phyloP scores from a whole-genome alignment of 2,329 filamentous ascomycete genomes.

The Xenosphaeropsis pyriputrescens region DNA sequence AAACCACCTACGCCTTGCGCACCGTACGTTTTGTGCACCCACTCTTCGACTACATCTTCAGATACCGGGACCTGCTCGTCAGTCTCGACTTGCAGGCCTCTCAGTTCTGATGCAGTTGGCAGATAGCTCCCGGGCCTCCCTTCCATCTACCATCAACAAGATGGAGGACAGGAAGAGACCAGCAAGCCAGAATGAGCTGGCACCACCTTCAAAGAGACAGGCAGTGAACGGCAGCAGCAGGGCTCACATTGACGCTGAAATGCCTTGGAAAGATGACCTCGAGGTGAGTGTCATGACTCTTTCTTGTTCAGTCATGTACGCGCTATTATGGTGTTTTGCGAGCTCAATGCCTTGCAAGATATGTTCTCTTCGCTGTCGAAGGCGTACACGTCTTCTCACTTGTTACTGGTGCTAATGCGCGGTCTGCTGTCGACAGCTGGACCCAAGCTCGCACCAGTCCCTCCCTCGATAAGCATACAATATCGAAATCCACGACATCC shows the following conservation, averaged over 20 bases:
- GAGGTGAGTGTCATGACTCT: slow-evolving; percentile 44
- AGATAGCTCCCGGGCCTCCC: slow-evolving; percentile 46
- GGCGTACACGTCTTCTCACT: slow-evolving; percentile 12
- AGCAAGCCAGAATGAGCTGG: slow-evolving; percentile 69
- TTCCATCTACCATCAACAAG: slow-evolving; percentile 74
- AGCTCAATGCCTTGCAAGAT: neutral
- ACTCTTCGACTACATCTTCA: too few species aligned
- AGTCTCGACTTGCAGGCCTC: slow-evolving; percentile 12
- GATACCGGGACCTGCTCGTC: too few species aligned
- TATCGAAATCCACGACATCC: slow-evolving; percentile 1
- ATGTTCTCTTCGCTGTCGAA: slow-evolving; percentile 6
- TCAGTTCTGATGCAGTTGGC: slow-evolving; percentile 77
- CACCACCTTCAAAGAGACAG: slow-evolving; percentile 83
- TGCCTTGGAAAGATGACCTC: slow-evolving; percentile 56
- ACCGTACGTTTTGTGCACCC: too few species aligned
- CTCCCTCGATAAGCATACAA: slow-evolving; percentile 3
- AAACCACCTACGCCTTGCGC: neutral
- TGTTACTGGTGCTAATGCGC: slow-evolving; percentile 25
- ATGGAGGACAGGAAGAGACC: slow-evolving; percentile 99
- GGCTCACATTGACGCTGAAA: slow-evolving; percentile 49
- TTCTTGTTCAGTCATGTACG: neutral
- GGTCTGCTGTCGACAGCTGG: slow-evolving; percentile 27
- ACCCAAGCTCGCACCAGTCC: neutral
- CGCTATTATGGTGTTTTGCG: slow-evolving; percentile 1
- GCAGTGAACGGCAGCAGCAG: slow-evolving; percentile 70